phyloP scores from a whole-genome alignment of 2,329 filamentous ascomycete genomes.

The Claviceps digitariae region DNA sequence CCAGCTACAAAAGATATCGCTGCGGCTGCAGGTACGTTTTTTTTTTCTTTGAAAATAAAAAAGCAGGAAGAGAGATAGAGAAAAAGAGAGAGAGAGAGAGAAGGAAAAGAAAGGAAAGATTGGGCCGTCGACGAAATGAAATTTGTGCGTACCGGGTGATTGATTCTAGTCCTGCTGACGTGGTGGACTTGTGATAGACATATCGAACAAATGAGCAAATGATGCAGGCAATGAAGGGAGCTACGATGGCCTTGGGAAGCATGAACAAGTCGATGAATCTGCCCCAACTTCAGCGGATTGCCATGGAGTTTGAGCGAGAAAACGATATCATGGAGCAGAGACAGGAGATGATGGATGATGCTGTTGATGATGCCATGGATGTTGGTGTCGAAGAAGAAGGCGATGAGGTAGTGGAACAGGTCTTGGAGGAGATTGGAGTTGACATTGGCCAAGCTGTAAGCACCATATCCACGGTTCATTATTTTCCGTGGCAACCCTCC shows the following conservation, averaged over 20 bases:
- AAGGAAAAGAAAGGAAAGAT: too few relatives aligned
- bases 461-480: background rate
- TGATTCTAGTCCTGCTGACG: conserved; percentile 5
- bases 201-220: conserved; percentile 98
- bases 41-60: too few relatives aligned
- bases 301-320: conserved; percentile 97
- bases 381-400: conserved; percentile 84
- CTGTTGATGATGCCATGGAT: conserved; percentile 92
- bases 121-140: too few relatives aligned
- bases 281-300: conserved; percentile 85
- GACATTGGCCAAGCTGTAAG: conserved; percentile 81
- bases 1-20: conserved; percentile 87
- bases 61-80: background rate
- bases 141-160: background rate
- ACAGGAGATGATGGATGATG: conserved; percentile 99
- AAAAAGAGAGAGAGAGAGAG: too few relatives aligned
- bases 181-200: conserved; percentile 42
- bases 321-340: conserved; percentile 99
- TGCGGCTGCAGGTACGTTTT: conserved; percentile 82
- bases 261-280: conserved; percentile 99
- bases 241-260: conserved; percentile 78
- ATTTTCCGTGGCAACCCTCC: background rate
- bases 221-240: conserved; percentile 99
- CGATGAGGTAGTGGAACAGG: conserved; percentile 92
- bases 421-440: conserved; percentile 91